These are phyloP conservation scores for Tulasnella sp. DNA, from an alignment of 768 basidiomycete species.

Conservation along the genomic window DNA sequence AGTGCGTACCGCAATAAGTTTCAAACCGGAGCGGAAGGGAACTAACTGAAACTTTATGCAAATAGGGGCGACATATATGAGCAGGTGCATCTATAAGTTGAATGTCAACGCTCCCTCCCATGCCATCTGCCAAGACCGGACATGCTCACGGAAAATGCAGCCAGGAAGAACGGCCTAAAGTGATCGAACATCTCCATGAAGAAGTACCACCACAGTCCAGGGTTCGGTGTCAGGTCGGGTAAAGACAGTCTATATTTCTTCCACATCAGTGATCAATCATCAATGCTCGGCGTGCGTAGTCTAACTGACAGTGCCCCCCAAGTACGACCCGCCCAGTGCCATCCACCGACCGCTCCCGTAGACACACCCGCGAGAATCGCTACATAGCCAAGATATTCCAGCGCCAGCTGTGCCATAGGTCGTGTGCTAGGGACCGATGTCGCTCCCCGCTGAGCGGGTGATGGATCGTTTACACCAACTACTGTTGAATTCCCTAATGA, in stretches of 20 bases:
- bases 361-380: constrained; percentile 39
- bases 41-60: constrained; percentile 79
- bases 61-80: constrained; percentile 72
- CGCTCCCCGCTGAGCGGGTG: neutral
- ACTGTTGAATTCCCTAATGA: neutral
- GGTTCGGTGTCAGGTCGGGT: constrained; percentile 85
- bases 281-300: neutral
- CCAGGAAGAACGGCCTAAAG: constrained; percentile 89
- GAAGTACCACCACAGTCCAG: constrained; percentile 98
- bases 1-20: neutral
- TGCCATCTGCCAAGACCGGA: too few species aligned
- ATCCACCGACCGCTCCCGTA: constrained; percentile 47
- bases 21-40: neutral
- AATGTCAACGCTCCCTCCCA: neutral
- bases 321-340: constrained; percentile 60
- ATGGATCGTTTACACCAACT: neutral
- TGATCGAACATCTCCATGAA: constrained; percentile 99
- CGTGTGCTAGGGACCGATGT: neutral
- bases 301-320: constrained; percentile 72
- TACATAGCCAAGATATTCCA: constrained; percentile 43
- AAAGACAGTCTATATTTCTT: constrained; percentile 49
- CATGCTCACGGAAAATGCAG: constrained; percentile 72
- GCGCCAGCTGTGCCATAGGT: neutral
- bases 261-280: neutral
- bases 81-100: constrained; percentile 52